Percentiles rank a stretch among this genome's conserved stretches.
Conservation (phyloP, 2,329 filamentous ascomycete genomes). For the Alternaria rosae region DNA sequence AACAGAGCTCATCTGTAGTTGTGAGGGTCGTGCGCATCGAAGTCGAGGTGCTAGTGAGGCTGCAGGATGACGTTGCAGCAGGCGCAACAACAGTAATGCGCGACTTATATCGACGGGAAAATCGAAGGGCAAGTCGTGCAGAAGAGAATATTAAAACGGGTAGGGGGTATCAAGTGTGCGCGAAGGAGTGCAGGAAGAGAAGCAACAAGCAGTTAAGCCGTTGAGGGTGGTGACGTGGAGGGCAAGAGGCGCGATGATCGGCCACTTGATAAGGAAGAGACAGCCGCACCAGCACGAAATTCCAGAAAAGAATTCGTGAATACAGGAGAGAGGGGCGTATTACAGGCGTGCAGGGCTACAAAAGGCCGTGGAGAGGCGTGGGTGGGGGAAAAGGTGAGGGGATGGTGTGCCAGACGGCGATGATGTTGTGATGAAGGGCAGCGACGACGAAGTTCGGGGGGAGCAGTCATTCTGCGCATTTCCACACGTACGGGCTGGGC, state of each 20-base stretch:
- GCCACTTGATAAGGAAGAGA: constrained; percentile 34
- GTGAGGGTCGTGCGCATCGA: constrained; percentile 43
- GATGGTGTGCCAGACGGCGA: constrained; percentile 17
- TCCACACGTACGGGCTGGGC: constrained; percentile 13
- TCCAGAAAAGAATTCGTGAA: constrained; percentile 31
- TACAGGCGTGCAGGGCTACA: constrained; percentile 38
- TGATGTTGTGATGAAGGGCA: constrained; percentile 29
- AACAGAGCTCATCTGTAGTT: constrained; percentile 51
- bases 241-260: constrained; percentile 43
- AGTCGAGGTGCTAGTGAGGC: constrained; percentile 33
- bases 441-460: constrained; percentile 23
- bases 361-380: constrained; percentile 29
- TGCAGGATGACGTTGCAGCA: constrained; percentile 44
- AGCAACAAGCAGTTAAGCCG: constrained; percentile 40
- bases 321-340: constrained; percentile 27
- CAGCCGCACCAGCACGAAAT: constrained; percentile 29
- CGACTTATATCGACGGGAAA: not conserved
- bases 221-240: constrained; percentile 44
- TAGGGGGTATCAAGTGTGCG: constrained; percentile 39
- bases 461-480: constrained; percentile 14
- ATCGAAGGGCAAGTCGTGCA: constrained; percentile 17
- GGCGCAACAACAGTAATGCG: constrained; percentile 24
- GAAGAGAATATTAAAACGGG: constrained; percentile 40
- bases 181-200: constrained; percentile 47
- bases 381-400: constrained; percentile 20